These are phyloP conservation scores for Angomonas desouzai DNA, from an alignment of 208 protist genomes.

Conservation along the genomic window DNA sequence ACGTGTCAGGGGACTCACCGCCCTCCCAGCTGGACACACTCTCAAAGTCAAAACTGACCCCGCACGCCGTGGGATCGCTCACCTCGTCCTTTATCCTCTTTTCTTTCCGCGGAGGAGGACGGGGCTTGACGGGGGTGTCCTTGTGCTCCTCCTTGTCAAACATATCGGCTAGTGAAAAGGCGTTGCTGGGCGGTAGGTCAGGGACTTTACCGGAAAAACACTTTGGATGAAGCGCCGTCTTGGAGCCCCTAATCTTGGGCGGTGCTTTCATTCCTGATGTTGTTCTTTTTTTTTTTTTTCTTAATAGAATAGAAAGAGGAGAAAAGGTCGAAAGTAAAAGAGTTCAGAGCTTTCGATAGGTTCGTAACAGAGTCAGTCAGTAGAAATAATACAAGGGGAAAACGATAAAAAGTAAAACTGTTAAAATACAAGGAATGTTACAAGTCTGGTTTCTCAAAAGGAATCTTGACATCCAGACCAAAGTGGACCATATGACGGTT, in stretches of 20 bases:
- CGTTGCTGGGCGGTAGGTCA: background rate
- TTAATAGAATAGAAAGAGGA: background rate
- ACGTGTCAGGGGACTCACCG: background rate
- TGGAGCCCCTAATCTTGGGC: background rate
- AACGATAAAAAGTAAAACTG: no score
- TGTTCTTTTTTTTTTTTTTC: background rate
- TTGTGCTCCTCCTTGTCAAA: background rate
- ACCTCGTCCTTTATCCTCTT: background rate
- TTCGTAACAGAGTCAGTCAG: no score
- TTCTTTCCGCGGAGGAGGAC: no score
- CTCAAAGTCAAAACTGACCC: slow-evolving; percentile 4
- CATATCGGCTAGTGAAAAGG: background rate
- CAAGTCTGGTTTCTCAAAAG: slow-evolving; percentile 22
- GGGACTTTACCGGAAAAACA: background rate
- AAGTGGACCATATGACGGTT: slow-evolving; percentile 85
- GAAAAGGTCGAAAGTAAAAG: background rate
- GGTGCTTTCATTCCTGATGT: background rate
- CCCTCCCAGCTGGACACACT: slow-evolving; percentile 12
- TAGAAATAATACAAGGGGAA: no score
- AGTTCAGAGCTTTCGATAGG: background rate
- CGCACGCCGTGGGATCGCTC: background rate
- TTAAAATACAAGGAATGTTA: no score
- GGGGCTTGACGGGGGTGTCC: background rate
- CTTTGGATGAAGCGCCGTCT: background rate
- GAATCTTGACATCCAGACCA: slow-evolving; percentile 71